Evolutionary conservation across 1,284 basidiomycete species (phyloP), one percentile per base, ranked within the genome.

Genomic region (Cutaneotrichosporon sp.): DNA sequence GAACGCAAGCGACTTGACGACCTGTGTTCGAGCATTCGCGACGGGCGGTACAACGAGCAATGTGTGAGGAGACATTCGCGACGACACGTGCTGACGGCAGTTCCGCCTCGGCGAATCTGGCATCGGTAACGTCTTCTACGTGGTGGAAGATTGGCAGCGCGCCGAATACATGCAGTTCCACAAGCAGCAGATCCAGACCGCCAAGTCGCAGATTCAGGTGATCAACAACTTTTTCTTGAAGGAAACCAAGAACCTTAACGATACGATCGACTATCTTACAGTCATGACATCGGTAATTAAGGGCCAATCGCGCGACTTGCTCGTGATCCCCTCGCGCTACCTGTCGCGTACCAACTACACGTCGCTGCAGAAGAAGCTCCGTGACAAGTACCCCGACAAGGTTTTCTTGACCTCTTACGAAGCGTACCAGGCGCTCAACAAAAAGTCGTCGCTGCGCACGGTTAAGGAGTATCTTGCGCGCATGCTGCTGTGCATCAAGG

Each of bases 1-100:
- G 81, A 83, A 69, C 67, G 80, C 46, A 83, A 83, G 61, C 59
- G 80, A 17, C 65, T 81, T 18, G 80, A 82, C 52, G 81, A 83
- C 67, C 57, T 82, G 41, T 73, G 73, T 30, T 63, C 55, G 9
- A 80, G 79, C 45, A 78, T 83, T 52, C 65, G 72, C 20, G 81
- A 82, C 55, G 78, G 79, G 4, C 66, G 81, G 17, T 83, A 80
- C 63, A 70, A 72, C 50, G 79, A 80, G 52, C 81, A 83, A 59
- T 82, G 81, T 69, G 79, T 79, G 56, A 65, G 74, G 64, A 5
- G 21, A 21, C 7, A 8, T 8, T 40, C 15, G 36, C 15, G 5
- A 38, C 5, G 8, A 5, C 5, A 30, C 26, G 26, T 30, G 38
- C 56, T 63, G 51, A 55, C 43, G 5, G 8, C 61, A 79, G 79